Evolutionary conservation across 768 basidiomycete genomes (phyloP), one percentile per base, ranked within the genome.

Genomic region (Macrocybe gigantea): DNA sequence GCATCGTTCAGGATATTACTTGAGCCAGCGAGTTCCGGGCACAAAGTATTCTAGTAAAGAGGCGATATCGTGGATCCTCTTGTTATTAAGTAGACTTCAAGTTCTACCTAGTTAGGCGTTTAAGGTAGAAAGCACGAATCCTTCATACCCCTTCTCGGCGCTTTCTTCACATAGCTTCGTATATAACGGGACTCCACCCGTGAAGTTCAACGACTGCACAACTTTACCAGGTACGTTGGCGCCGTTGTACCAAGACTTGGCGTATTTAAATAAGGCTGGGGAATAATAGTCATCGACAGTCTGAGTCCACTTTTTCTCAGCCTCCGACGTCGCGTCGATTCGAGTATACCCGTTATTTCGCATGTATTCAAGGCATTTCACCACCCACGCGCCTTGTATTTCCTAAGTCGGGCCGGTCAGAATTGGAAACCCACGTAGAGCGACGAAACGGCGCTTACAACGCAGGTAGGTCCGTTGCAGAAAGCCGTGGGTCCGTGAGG

Each of bases 231-330:
- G 60, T 6, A 63, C 54, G 33, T 63, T 63, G 7, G 60, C 52
- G 2, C 61, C 61, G 2, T 40, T 59, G 39, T 61, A 63, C 54
- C 60, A 63, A 6, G 60, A 61, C 39, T 60, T 56, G 6, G 56
- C 58, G 11, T 55, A 53, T 14, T 38, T 35, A 49, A 53, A 58
- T 2, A 60, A 51, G 7, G 43, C 48, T 8, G 38, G 33, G 6
- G 51, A 44, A 29, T 48, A 54, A 11, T 48, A 52, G 30, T 53
- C 49, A 5, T 49, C 44, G 15, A 60, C 53, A 13, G 50, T 45
- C 35, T 47, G 29, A 3, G 49, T 44, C 48, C 50, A 58, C 1
- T 36, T 42, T 7, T 51, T 38, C 37, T 55, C 55, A 1, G 54
- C 54, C 33, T 49, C 56, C 33, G 15, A 30, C 7, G 38, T 47